phyloP scores from a whole-genome alignment of 495 filamentous ascomycete genomes.

The Aspergillus funiculosus region DNA sequence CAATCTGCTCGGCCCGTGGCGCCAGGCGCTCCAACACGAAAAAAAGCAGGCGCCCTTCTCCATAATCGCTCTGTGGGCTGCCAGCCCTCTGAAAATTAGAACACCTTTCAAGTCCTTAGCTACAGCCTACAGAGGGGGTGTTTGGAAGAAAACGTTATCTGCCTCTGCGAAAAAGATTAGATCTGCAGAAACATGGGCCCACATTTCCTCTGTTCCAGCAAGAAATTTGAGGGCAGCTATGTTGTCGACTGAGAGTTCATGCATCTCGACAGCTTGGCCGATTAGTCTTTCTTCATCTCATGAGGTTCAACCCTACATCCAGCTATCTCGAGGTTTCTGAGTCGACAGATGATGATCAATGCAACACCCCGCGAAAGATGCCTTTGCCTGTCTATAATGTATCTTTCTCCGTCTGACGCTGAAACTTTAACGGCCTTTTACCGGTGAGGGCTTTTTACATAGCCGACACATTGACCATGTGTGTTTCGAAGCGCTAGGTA shows the following conservation, averaged over 20 bases:
- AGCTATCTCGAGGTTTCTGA: no score
- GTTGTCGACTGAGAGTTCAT: no score
- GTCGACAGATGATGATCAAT: no score
- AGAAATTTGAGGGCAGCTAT: no score
- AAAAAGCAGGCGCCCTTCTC: conserved; percentile 6
- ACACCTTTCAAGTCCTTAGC: neutral
- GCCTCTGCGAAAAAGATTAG: conserved; percentile 5
- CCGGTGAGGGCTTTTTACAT: conserved; percentile 9
- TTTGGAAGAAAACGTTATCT: no score
- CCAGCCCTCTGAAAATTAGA: neutral
- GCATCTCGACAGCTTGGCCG: no score
- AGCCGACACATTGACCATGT: neutral
- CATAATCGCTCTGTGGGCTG: neutral
- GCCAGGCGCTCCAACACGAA: conserved; percentile 3
- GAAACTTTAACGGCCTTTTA: neutral
- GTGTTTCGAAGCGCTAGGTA: neutral
- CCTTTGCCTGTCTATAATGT: neutral
- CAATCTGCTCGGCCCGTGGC: neutral
- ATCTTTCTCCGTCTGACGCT: conserved; percentile 3
- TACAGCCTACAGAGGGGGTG: no score
- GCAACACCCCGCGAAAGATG: neutral
- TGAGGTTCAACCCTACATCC: no score
- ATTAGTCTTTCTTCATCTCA: no score
- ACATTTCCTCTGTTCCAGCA: conserved; percentile 8
- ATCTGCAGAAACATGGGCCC: conserved; percentile 1